These are phyloP conservation scores for Vanderwaltozyma tropicalis DNA, from an alignment of 805 yeast genomes.

Conservation along the genomic window DNA sequence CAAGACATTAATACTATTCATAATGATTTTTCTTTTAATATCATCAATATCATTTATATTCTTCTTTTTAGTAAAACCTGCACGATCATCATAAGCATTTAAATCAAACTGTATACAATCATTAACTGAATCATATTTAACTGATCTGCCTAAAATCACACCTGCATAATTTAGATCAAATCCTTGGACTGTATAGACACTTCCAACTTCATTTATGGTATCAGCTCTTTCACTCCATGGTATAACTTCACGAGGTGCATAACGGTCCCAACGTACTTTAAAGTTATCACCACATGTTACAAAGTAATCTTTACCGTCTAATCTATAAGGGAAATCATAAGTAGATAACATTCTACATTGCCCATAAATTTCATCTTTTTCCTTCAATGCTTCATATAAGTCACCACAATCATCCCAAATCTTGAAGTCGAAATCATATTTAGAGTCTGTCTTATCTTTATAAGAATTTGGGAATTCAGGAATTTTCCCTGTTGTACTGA, in stretches of 20 bases:
- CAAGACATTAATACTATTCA: constrained; percentile 37
- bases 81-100: constrained; percentile 35
- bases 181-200: constrained; percentile 40
- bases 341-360: constrained; percentile 36
- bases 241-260: constrained; percentile 30
- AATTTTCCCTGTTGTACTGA: constrained; percentile 29
- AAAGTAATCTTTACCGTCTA: constrained; percentile 36
- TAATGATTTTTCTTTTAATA: constrained; percentile 33
- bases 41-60: constrained; percentile 29
- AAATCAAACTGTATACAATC: constrained; percentile 30
- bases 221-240: constrained; percentile 41
- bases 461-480: constrained; percentile 26
- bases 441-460: constrained; percentile 9
- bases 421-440: constrained; percentile 24
- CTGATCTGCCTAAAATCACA: constrained; percentile 35
- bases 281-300: constrained; percentile 36
- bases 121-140: constrained; percentile 30
- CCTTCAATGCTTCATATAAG: constrained; percentile 31
- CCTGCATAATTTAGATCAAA: constrained; percentile 40
- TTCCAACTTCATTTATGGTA: constrained; percentile 39
- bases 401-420: constrained; percentile 34
- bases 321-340: constrained; percentile 37
- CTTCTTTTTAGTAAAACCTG: constrained; percentile 35
- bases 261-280: constrained; percentile 38
- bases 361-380: constrained; percentile 27